Evolutionary conservation across 305 asterid genomes (phyloP).

Genomic region (Solanum hybrid): DNA sequence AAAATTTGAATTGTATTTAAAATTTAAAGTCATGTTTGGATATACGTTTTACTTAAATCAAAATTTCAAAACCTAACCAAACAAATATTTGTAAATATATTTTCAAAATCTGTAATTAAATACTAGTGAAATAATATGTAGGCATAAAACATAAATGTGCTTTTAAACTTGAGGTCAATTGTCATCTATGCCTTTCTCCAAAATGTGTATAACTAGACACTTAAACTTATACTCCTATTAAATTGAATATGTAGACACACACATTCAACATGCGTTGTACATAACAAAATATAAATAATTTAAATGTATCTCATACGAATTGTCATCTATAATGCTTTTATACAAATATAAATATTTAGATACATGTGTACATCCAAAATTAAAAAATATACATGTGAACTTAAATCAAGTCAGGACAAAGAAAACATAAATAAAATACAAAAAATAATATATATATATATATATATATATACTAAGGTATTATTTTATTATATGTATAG

Average conservation of each 20-base stretch:
- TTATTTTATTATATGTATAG: neutral
- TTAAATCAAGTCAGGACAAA: neutral
- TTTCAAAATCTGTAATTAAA: neutral
- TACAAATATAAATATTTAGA: neutral
- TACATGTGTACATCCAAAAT: too few relatives aligned
- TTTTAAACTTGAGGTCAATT: too few relatives aligned
- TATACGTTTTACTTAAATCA: neutral
- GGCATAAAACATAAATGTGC: neutral
- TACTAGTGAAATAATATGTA: neutral
- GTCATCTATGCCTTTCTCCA: neutral
- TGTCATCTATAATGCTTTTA: neutral
- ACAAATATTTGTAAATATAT: neutral
- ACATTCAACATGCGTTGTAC: accelerated
- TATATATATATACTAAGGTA: neutral
- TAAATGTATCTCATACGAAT: neutral
- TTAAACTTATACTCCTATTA: too few relatives aligned
- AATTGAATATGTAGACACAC: neutral
- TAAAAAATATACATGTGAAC: neutral
- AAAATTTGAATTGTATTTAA: neutral
- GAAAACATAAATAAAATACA: neutral
- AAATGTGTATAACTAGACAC: too few relatives aligned
- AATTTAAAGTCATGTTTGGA: neutral
- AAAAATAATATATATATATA: neutral
- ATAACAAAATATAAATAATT: too few relatives aligned
- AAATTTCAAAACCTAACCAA: neutral